Evolutionary conservation across 1,284 basidiomycete genomes (phyloP).

Genomic region (Rhodofomes roseus): DNA sequence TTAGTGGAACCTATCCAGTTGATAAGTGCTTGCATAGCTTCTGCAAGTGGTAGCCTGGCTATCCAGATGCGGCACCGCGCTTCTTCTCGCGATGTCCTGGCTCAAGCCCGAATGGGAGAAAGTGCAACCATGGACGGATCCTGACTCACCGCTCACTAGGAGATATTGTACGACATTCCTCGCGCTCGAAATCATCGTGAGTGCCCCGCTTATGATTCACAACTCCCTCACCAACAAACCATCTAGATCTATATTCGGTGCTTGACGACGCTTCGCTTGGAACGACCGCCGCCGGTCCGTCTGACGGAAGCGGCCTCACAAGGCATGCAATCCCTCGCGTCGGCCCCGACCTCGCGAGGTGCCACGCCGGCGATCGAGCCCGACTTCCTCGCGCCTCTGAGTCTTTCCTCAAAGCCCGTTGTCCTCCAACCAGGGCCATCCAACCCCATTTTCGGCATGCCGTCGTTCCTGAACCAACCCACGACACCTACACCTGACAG

Average conservation of each 20-base stretch:
- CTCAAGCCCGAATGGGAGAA: constrained; percentile 37
- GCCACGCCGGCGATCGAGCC: constrained; percentile 35
- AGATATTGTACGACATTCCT: constrained; percentile 43
- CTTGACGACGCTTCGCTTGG: constrained; percentile 50
- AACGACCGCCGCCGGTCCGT: constrained; percentile 62
- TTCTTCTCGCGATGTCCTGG: constrained; percentile 41
- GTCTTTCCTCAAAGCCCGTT: constrained; percentile 61
- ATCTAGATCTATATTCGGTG: constrained; percentile 48
- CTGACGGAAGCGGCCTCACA: constrained; percentile 48
- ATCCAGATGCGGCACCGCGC: constrained; percentile 49
- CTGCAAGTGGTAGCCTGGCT: constrained; percentile 58
- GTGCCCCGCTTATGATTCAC: constrained; percentile 19
- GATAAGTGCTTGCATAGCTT: constrained; percentile 32
- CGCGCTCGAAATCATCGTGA: constrained; percentile 49
- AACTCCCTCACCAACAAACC: constrained; percentile 6
- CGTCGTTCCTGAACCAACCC: constrained; percentile 39
- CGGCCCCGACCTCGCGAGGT: constrained; percentile 28
- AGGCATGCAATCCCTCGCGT: constrained; percentile 11
- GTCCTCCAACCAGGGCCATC: constrained; percentile 23
- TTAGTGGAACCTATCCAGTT: not conserved
- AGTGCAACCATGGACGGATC: constrained; percentile 33
- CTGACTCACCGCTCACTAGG: constrained; percentile 32
- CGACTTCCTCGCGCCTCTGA: constrained; percentile 56
- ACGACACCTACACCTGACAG: not conserved
- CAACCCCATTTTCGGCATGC: constrained; percentile 63